phyloP scores from a whole-genome alignment of 2,329 filamentous ascomycete species.

The Pestalotiopsis sp. region DNA sequence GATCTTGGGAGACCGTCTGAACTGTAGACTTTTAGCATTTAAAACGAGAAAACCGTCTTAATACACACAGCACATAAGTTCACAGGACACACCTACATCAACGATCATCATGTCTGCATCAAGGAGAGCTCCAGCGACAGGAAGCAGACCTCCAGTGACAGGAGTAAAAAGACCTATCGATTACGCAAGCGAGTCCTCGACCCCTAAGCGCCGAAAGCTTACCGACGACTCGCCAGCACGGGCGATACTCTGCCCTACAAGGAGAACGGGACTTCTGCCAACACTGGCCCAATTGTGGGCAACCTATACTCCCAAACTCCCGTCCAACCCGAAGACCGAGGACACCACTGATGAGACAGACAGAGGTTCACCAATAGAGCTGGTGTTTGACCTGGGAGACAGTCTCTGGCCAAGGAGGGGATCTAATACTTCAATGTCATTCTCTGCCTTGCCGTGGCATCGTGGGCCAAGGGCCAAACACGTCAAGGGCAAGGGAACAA shows the following conservation, averaged over 20 bases:
- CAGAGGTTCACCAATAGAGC: background rate
- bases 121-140: background rate
- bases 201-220: background rate
- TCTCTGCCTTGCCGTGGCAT: background rate
- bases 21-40: no score
- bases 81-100: background rate
- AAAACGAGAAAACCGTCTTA: no score
- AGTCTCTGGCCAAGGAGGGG: background rate
- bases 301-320: background rate
- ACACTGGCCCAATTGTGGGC: background rate
- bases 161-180: background rate
- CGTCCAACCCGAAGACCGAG: background rate
- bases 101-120: background rate
- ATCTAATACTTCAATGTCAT: background rate
- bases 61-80: no score
- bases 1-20: no score
- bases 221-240: background rate
- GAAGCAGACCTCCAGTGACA: background rate
- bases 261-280: background rate
- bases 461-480: background rate
- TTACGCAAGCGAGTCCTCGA: background rate
- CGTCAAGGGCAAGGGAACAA: background rate
- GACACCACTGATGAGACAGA: background rate
- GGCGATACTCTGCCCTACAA: background rate
- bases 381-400: background rate